Evolutionary conservation across 2,329 filamentous ascomycete genomes (phyloP).

Genomic region (Cladosporium phlei): DNA sequence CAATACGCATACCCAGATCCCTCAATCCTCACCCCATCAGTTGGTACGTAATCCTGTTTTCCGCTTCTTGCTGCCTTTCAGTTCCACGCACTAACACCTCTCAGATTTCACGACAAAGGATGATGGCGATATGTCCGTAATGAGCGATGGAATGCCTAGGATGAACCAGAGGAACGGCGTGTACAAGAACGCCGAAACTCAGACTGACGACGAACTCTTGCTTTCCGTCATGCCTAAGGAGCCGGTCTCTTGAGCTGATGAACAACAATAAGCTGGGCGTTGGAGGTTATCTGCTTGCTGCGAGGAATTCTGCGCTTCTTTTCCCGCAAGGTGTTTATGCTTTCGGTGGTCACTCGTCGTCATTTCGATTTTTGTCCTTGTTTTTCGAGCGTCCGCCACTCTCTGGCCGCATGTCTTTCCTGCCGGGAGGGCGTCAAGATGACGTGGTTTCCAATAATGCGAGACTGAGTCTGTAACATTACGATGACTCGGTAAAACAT

Average conservation of each 20-base stretch:
- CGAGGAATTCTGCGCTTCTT: no score
- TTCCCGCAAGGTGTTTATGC: slow-evolving; percentile 11
- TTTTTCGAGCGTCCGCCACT: slow-evolving; percentile 9
- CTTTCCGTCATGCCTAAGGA: neutral
- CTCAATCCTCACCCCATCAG: slow-evolving; percentile 10
- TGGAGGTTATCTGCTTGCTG: slow-evolving; percentile 1
- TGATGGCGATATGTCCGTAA: slow-evolving; percentile 10
- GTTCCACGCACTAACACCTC: neutral
- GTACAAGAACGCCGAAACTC: slow-evolving; percentile 28
- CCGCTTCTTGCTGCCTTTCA: neutral
- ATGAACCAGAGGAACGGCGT: slow-evolving; percentile 14
- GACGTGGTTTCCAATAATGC: neutral
- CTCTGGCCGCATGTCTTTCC: neutral
- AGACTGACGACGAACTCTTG: slow-evolving; percentile 23
- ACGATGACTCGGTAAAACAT: no score
- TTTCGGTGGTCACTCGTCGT: slow-evolving; percentile 5
- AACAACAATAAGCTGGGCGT: neutral
- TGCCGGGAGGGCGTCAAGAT: neutral
- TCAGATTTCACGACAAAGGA: slow-evolving; percentile 1
- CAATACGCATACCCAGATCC: slow-evolving; percentile 41
- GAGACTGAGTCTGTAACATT: no score
- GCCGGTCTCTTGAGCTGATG: slow-evolving; percentile 1
- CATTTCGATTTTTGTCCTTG: neutral
- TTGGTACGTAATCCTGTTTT: slow-evolving; percentile 1
- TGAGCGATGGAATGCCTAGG: slow-evolving; percentile 9